Conservation (phyloP, 257 asterid genomes). For the Eustoma russellianum region DNA sequence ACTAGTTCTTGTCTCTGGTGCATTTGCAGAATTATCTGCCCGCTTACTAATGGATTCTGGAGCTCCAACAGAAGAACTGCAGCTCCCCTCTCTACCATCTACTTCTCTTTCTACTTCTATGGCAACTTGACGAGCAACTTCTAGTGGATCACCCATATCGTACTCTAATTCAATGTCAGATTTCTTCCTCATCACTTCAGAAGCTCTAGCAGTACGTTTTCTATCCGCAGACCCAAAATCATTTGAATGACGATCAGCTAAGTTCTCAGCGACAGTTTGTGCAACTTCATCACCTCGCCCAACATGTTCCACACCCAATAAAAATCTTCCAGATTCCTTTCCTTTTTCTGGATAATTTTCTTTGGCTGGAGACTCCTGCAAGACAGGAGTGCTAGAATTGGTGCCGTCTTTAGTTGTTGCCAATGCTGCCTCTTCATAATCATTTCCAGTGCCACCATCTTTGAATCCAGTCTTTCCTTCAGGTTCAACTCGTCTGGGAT, state of each 20-base stretch:
- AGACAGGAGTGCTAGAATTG: constrained; percentile 13
- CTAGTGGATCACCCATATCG: constrained; percentile 66
- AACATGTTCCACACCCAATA: constrained; percentile 20
- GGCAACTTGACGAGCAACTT: constrained; percentile 73
- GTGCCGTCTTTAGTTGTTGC: constrained; percentile 18
- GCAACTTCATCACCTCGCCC: constrained; percentile 22
- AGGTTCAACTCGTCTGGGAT: constrained; percentile 23
- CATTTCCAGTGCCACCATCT: constrained; percentile 26
- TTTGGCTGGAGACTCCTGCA: constrained; percentile 22
- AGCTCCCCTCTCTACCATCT: constrained; percentile 48
- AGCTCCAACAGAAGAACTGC: constrained; percentile 55
- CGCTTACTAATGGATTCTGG: constrained; percentile 24
- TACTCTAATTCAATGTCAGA: constrained; percentile 40
- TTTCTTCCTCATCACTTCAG: constrained; percentile 21
- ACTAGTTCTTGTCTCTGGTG: constrained; percentile 23
- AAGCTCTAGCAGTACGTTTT: constrained; percentile 13
- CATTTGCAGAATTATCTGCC: constrained; percentile 40
- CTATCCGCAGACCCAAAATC: constrained; percentile 18
- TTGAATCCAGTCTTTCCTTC: constrained; percentile 17
- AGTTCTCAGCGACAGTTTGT: constrained; percentile 14
- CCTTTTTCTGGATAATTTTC: constrained; percentile 32
- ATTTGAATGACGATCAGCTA: constrained; percentile 19
- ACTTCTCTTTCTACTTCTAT: constrained; percentile 78
- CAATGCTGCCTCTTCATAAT: constrained; percentile 20
- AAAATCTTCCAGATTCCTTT: constrained; percentile 19